Evolutionary conservation across 2,329 filamentous ascomycete genomes (phyloP).

Genomic region (Calonectria naviculata): DNA sequence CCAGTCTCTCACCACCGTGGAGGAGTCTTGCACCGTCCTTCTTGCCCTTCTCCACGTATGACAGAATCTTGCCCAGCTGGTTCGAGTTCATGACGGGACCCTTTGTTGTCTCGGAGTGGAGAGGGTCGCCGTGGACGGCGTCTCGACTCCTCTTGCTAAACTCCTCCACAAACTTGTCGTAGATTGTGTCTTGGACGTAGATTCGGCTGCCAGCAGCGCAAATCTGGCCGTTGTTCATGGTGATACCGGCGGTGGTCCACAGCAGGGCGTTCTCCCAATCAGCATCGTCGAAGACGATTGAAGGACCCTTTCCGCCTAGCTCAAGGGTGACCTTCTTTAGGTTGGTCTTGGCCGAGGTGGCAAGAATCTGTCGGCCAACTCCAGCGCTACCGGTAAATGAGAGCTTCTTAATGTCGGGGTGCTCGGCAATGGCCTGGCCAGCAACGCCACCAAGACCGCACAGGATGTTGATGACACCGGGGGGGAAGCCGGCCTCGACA

Average conservation of each 20-base stretch:
- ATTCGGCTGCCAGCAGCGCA: constrained; percentile 70
- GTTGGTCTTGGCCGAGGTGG: constrained; percentile 66
- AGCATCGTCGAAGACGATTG: constrained; percentile 69
- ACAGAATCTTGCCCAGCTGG: constrained; percentile 72
- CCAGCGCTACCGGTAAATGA: constrained; percentile 79
- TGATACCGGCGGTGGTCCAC: constrained; percentile 49
- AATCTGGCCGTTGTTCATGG: constrained; percentile 67
- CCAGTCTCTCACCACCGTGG: constrained; percentile 26
- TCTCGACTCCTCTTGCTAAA: constrained; percentile 68
- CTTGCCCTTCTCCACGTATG: constrained; percentile 60
- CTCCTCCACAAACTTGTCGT: constrained; percentile 67
- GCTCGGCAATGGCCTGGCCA: constrained; percentile 73
- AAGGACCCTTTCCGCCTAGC: constrained; percentile 69
- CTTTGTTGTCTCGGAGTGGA: constrained; percentile 45
- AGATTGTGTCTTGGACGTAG: constrained; percentile 65
- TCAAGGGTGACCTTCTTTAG: constrained; percentile 70
- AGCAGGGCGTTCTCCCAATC: constrained; percentile 73
- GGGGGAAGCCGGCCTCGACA: constrained; percentile 77
- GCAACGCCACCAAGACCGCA: constrained; percentile 75
- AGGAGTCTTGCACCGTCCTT: constrained; percentile 24
- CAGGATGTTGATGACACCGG: constrained; percentile 78
- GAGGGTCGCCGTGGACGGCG: constrained; percentile 45
- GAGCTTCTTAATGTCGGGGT: constrained; percentile 76
- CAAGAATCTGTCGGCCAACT: constrained; percentile 76
- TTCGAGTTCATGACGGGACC: constrained; percentile 62